Evolutionary conservation across 2,329 filamentous ascomycete genomes (phyloP).

Genomic region (Hirsutella rhossiliensis): DNA sequence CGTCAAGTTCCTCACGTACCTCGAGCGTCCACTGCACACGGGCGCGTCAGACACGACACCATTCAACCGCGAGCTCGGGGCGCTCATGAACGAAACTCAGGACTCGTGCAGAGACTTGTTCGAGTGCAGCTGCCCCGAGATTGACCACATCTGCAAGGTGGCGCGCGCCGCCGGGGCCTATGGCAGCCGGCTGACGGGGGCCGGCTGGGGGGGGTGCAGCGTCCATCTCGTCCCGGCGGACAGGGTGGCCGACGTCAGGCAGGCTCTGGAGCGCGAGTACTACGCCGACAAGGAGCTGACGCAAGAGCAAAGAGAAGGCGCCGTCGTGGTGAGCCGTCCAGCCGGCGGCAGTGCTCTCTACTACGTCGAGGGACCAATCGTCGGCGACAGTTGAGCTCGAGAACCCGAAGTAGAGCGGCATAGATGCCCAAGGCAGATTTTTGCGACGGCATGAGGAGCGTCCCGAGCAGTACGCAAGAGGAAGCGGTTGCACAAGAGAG

Average conservation of each 20-base stretch:
- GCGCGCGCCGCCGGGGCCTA: conserved; percentile 68
- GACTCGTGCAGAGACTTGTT: conserved; percentile 76
- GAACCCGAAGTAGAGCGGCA: not conserved
- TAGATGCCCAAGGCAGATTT: not conserved
- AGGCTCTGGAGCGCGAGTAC: conserved; percentile 70
- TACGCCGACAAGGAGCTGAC: conserved; percentile 57
- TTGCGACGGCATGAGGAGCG: not conserved
- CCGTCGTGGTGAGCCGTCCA: conserved; percentile 82
- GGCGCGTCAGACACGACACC: conserved; percentile 37
- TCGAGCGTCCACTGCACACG: conserved; percentile 39
- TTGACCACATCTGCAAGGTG: conserved; percentile 79
- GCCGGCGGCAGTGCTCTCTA: conserved; percentile 57
- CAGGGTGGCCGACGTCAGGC: conserved; percentile 66
- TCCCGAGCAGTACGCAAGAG: too few species aligned
- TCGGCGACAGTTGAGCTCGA: not conserved
- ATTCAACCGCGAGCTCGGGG: conserved; percentile 61
- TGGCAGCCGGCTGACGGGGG: conserved; percentile 79
- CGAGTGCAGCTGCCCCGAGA: conserved; percentile 83
- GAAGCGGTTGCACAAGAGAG: too few species aligned
- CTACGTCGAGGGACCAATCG: conserved; percentile 20
- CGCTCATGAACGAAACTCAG: conserved; percentile 81
- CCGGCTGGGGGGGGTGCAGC: conserved; percentile 93
- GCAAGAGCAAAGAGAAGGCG: conserved; percentile 61
- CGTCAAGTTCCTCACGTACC: conserved; percentile 65
- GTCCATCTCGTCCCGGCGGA: conserved; percentile 84